These are phyloP conservation scores for Dactylonectria macrodidyma DNA, from an alignment of 2,329 filamentous ascomycete genomes.

Conservation along the genomic window DNA sequence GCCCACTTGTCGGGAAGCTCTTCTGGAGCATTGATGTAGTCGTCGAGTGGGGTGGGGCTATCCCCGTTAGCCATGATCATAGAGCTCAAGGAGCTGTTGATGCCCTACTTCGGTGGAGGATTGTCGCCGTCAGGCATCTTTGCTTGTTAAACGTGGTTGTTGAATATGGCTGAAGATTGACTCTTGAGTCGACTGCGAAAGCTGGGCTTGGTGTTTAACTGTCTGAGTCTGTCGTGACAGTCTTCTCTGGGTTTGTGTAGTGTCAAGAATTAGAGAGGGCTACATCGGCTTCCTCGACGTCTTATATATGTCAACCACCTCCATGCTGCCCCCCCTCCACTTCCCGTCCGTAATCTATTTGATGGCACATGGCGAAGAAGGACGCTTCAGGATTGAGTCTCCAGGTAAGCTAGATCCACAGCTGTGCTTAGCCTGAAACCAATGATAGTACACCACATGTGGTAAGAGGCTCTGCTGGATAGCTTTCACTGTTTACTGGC, in stretches of 20 bases:
- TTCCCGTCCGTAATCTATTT: conserved; percentile 4
- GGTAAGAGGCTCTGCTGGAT: conserved; percentile 43
- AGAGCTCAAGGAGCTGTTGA: neutral
- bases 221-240: neutral
- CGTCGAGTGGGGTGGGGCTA: conserved; percentile 20
- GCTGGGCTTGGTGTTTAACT: neutral
- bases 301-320: conserved; percentile 22
- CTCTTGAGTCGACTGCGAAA: neutral
- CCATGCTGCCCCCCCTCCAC: neutral
- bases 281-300: neutral
- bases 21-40: conserved; percentile 14
- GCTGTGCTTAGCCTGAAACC: conserved; percentile 34
- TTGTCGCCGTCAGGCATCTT: conserved; percentile 30
- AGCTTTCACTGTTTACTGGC: conserved; percentile 32
- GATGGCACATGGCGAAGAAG: conserved; percentile 25
- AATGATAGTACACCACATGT: conserved; percentile 50
- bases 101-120: conserved; percentile 6
- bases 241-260: neutral
- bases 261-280: conserved; percentile 6
- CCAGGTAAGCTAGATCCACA: conserved; percentile 36
- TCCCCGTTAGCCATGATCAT: conserved; percentile 21
- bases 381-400: conserved; percentile 26
- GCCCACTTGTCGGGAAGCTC: conserved; percentile 37
- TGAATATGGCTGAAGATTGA: neutral
- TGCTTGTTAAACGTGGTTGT: too few species aligned